phyloP scores from a whole-genome alignment of 257 asterid genomes.

The Primulina huaijiensis region DNA sequence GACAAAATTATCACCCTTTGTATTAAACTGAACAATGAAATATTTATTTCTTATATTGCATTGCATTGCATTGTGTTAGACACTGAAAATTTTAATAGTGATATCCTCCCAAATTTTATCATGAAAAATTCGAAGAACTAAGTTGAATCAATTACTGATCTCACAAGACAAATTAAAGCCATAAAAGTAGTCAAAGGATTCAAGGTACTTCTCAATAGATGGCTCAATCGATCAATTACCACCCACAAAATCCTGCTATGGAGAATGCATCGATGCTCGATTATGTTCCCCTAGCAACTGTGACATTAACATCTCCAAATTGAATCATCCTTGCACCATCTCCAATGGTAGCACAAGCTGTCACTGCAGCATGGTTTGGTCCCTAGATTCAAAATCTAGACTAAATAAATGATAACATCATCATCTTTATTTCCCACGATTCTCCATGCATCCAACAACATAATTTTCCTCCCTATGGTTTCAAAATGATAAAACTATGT shows the following conservation, averaged over 20 bases:
- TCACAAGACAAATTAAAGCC: not conserved
- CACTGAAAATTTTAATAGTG: not conserved
- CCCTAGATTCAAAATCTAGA: conserved; percentile 81
- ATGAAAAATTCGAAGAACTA: not conserved
- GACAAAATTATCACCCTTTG: not conserved
- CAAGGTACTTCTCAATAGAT: conserved; percentile 7
- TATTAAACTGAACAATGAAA: not conserved
- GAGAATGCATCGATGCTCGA: conserved; percentile 97
- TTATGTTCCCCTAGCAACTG: conserved; percentile 99
- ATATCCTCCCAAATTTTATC: not conserved
- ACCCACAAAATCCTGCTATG: conserved; percentile 97
- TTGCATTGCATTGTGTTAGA: not conserved
- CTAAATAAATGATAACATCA: conserved; percentile 23
- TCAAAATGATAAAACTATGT: not conserved
- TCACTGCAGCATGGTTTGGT: conserved; percentile 99
- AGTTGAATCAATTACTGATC: not conserved
- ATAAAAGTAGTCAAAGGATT: conserved; percentile 1
- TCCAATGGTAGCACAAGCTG: conserved; percentile 98
- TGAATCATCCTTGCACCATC: conserved; percentile 96
- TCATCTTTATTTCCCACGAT: conserved; percentile 5
- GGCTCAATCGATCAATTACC: conserved; percentile 23
- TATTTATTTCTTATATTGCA: not conserved
- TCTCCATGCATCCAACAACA: conserved; percentile 2
- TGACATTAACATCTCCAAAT: conserved; percentile 92
- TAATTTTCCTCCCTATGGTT: conserved; percentile 10